Evolutionary conservation across 2,329 filamentous ascomycete genomes (phyloP), one percentile per base, ranked within the genome.

Genomic region (Ceratocystis variospora): DNA sequence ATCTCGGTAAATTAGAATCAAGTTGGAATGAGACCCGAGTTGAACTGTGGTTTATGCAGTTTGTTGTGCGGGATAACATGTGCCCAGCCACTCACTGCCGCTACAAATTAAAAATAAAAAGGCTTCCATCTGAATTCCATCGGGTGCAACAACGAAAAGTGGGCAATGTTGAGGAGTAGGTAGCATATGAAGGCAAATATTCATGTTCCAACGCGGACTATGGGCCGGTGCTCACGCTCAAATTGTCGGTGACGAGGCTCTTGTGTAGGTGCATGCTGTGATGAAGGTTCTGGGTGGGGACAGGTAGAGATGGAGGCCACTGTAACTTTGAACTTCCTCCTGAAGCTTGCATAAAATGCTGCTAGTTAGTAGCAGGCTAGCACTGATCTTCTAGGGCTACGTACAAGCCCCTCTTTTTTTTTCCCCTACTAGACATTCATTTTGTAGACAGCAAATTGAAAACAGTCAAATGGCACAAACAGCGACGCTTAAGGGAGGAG

Each of bases 261-360:
- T 25, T 53, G 17, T 53, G 48, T 53, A 53, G 22, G 48, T 53
- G 22, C 2, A 53, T 10, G 19, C 8, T 10, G 3, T 48, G 17
- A 22, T 17, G 46, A 22, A 48, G 17, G 46, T 7, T 5, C 19
- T n/a, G 46, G 10, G 46, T 25, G 22, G 7, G 48, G 22, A 53
- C 37, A 41, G 10, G 37, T 15, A 41, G 10, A 41, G 10, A 41
- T 15, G 37, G 22, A 8, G 55, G n/a, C 55, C 55, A 59, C 55
- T 37, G 33, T n/a, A 37, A 59, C 28, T 19, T 19, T 31, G 3
- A 44, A 12, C n/a, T 19, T 33, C 61, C 61, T 48, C 44, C 61
- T 63, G 22, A 63, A 25, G 61, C 61, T 28, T 63, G 61, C 61
- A 63, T 50, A 46, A 63, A n/a, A 57, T 3, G 19, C 25, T 22